A percentile compares a stretch with the other conserved stretches of the same genome.
Evolutionary conservation across 139 green algal genomes (phyloP).

Genomic region (Yamagishiella unicocca): DNA sequence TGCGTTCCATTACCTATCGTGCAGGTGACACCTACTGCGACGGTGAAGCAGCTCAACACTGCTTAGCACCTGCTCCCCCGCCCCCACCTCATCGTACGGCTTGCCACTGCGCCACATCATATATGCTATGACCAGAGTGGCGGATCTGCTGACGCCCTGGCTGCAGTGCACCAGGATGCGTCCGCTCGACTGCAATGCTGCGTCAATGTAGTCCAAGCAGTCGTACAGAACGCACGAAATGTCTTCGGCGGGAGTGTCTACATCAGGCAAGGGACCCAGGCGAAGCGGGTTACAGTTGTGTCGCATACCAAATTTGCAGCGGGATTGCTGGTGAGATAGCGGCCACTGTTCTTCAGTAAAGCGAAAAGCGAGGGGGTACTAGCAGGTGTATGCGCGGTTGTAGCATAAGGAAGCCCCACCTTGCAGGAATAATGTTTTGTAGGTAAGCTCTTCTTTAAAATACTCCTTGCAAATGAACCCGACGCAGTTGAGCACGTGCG

Average conservation of each 20-base stretch:
- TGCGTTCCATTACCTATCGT: not conserved
- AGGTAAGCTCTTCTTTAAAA: constrained; percentile 87
- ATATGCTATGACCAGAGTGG: constrained; percentile 92
- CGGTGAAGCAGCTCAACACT: not conserved
- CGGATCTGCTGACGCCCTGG: constrained; percentile 90
- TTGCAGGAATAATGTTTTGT: constrained; percentile 93
- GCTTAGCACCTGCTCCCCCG: not conserved
- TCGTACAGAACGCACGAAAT: constrained; percentile 94
- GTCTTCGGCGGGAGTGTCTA: constrained; percentile 93
- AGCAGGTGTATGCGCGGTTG: not conserved
- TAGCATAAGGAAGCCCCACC: constrained; percentile 61
- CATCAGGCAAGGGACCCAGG: too few species aligned
- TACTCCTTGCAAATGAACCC: constrained; percentile 92
- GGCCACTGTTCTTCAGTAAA: too few species aligned
- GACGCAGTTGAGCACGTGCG: constrained; percentile 97
- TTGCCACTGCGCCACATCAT: constrained; percentile 89
- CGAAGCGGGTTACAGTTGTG: too few species aligned
- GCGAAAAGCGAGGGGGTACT: not conserved
- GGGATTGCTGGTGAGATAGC: too few species aligned
- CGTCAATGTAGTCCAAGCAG: constrained; percentile 96
- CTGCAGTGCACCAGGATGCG: constrained; percentile 80
- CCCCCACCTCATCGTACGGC: constrained; percentile 86
- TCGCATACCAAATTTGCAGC: too few species aligned
- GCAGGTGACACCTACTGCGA: not conserved
- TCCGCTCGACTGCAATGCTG: constrained; percentile 64